Evolutionary conservation across 176 grass and related monocot species (phyloP), one percentile per base, ranked within the genome.

Genomic region (Calamus simplicifolius): DNA sequence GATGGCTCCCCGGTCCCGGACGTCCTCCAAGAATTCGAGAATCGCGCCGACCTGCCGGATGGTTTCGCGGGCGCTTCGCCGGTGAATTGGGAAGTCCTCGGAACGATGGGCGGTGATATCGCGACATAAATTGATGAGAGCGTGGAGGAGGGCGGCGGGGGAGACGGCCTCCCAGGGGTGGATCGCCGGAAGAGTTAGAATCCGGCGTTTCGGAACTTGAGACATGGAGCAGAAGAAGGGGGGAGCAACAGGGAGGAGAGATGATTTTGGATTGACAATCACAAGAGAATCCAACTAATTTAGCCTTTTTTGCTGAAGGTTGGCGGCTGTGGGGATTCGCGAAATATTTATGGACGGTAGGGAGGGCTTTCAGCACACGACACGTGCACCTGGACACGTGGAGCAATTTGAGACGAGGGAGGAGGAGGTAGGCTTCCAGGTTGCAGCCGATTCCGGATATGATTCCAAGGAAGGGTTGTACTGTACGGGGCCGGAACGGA

Each of bases 91-190:
- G 67, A 82, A 92, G 52, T 58, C 27, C 51, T 51, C 25, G 16
- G 69, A 18, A 2, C 30, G 8, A 19, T 74, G 30, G 38, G 74
- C 29, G 0, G 76, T 19, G 23, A 98, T 53, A 15, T 85, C 92
- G 18, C 57, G 67, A 27, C 77, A 70, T 23, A 96, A 71, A 25
- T 75, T 18, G 16, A 86, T 57, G 27, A 96, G 86, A 19, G 91
- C 79, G 48, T 74, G 19, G 30, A 85, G 50, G 8, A 96, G 80
- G 13, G 75, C 61, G 17, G 17, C 60, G 60, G 86, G 80, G 17
- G 71, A 66, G 77, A 87, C 86, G 51, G 51, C 63, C 60, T 84
- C 78, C 65, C 91, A 77, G 2, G 86, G 86, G 25, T 63, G 85
- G 16, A 96, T 77, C 2, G 86, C 83, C 0, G 75, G 72, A 0